Conservation (phyloP, 2,329 filamentous ascomycete genomes). For the Chalara sp. region DNA sequence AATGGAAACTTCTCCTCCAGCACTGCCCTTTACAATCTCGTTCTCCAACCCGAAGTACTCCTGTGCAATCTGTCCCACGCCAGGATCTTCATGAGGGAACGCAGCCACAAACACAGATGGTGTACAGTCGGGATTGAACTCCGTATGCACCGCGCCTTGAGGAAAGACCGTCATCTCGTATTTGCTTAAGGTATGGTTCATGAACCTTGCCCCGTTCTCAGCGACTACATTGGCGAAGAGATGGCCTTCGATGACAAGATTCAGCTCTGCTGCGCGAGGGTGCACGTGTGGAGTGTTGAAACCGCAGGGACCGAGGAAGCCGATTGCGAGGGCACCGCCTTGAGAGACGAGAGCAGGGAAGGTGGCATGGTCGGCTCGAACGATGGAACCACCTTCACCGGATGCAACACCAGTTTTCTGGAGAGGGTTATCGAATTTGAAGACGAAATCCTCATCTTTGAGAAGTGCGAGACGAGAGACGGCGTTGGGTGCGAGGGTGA, state of each 20-base stretch:
- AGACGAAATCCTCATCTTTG: conserved; percentile 39
- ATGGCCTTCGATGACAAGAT: conserved; percentile 40
- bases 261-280: conserved; percentile 45
- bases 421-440: conserved; percentile 35
- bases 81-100: conserved; percentile 44
- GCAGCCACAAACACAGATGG: conserved; percentile 42
- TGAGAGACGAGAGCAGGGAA: conserved; percentile 49
- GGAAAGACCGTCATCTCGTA: conserved; percentile 48
- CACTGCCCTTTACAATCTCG: conserved; percentile 39
- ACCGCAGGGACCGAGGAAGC: conserved; percentile 43
- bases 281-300: conserved; percentile 51
- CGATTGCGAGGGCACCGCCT: conserved; percentile 41
- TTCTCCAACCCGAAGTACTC: conserved; percentile 40
- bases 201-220: conserved; percentile 41
- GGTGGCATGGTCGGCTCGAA: conserved; percentile 45
- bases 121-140: conserved; percentile 49
- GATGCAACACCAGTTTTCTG: conserved; percentile 17
- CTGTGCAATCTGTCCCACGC: conserved; percentile 43
- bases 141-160: conserved; percentile 45
- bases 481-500: conserved; percentile 27
- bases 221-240: conserved; percentile 44
- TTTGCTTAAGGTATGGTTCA: conserved; percentile 32
- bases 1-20: conserved; percentile 35
- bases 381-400: conserved; percentile 39
- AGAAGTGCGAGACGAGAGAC: conserved; percentile 36